phyloP scores from a whole-genome alignment of 768 basidiomycete genomes.

The Agaricus sinodeliciosus region DNA sequence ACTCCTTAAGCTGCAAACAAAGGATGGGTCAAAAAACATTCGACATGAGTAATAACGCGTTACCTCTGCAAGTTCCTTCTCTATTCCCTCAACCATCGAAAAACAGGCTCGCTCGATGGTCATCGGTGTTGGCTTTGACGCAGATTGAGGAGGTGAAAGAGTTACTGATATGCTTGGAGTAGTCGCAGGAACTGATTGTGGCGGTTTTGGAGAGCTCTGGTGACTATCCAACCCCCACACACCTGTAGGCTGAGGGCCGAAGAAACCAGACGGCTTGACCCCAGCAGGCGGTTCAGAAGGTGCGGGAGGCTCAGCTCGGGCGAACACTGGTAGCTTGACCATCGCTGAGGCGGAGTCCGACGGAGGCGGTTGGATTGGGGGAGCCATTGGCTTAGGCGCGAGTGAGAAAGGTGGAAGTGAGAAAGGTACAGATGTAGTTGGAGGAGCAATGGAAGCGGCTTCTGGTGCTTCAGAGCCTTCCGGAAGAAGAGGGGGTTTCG shows the following conservation, averaged over 20 bases:
- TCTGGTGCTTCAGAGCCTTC: background rate
- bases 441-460: background rate
- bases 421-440: conserved; percentile 3
- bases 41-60: conserved; percentile 19
- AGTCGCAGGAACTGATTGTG: background rate
- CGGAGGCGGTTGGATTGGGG: background rate
- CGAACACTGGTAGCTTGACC: background rate
- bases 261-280: background rate
- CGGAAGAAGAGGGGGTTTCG: background rate
- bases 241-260: background rate
- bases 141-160: conserved; percentile 10
- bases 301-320: background rate
- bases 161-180: conserved; percentile 4
- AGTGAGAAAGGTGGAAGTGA: conserved; percentile 6
- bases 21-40: background rate
- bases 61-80: conserved; percentile 54
- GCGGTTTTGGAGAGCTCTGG: background rate
- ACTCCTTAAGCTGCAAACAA: conserved; percentile 32
- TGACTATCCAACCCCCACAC: too few species aligned
- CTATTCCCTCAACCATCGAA: conserved; percentile 26
- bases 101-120: too few species aligned
- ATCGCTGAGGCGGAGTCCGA: background rate
- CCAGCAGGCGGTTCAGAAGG: background rate
- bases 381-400: background rate
- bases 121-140: conserved; percentile 6